A percentile compares a stretch with the other conserved stretches of the same genome.
Conservation (phyloP, 179 eudicot genomes). For the Camellia oleifera region DNA sequence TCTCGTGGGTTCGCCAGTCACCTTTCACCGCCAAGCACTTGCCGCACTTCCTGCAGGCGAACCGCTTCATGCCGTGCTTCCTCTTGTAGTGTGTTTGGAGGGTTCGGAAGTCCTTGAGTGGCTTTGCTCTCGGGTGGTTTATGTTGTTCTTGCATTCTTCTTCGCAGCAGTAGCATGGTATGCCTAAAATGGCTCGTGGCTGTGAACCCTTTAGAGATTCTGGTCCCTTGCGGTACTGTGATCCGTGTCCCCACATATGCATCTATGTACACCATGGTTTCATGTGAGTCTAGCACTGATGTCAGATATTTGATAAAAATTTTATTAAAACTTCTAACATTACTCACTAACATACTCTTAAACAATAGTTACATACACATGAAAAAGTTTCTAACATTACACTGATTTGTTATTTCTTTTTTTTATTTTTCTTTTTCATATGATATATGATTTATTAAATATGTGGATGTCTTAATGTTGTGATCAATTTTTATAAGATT, state of each 20-base stretch:
- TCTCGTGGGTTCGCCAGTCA: conserved; percentile 79
- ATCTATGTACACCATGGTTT: conserved; percentile 28
- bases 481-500: too few relatives aligned
- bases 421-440: too few relatives aligned
- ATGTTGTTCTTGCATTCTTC: conserved; percentile 75
- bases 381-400: too few relatives aligned
- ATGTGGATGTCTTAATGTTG: too few relatives aligned
- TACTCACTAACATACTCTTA: too few relatives aligned
- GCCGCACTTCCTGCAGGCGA: conserved; percentile 58
- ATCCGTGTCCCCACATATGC: conserved; percentile 94
- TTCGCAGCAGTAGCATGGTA: conserved; percentile 77
- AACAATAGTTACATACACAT: too few relatives aligned
- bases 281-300: too few relatives aligned
- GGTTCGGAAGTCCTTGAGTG: conserved; percentile 65
- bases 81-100: conserved; percentile 79
- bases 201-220: conserved; percentile 61
- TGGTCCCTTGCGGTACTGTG: conserved; percentile 66
- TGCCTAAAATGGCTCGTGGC: conserved; percentile 48
- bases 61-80: conserved; percentile 56
- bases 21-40: conserved; percentile 67
- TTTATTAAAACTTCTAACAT: too few relatives aligned
- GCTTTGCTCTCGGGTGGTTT: conserved; percentile 53
- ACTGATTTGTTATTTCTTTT: too few relatives aligned
- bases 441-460: too few relatives aligned
- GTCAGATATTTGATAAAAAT: too few relatives aligned